Evolutionary conservation across 1,284 basidiomycete species (phyloP).

Genomic region (Coriolopsis trogii): DNA sequence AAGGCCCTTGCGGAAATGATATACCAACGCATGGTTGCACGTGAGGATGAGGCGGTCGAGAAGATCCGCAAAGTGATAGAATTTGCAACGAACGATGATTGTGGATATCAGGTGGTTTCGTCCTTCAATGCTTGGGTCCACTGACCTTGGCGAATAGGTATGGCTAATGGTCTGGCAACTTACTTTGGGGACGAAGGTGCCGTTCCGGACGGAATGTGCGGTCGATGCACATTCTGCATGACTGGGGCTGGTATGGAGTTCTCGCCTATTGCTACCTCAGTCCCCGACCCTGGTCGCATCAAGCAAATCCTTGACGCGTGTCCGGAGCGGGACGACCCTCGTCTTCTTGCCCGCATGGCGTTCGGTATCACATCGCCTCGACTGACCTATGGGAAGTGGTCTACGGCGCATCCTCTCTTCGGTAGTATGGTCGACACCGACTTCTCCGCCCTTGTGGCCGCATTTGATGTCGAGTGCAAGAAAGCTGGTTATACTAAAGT

Average conservation of each 20-base stretch:
- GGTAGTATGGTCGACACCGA: conserved; percentile 45
- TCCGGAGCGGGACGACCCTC: conserved; percentile 52
- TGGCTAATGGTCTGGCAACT: conserved; percentile 44
- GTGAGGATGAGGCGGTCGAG: conserved; percentile 46
- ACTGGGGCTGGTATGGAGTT: conserved; percentile 43
- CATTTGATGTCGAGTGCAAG: conserved; percentile 44
- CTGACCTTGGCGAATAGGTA: too few species aligned
- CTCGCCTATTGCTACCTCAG: conserved; percentile 29
- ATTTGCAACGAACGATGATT: conserved; percentile 48
- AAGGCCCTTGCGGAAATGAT: conserved; percentile 39
- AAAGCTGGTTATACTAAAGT: conserved; percentile 37
- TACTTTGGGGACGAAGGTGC: conserved; percentile 51
- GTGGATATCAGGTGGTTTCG: conserved; percentile 31
- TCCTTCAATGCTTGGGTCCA: too few species aligned
- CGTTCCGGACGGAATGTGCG: conserved; percentile 46
- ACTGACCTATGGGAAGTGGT: conserved; percentile 44
- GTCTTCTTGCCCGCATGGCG: conserved; percentile 50
- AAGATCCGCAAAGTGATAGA: conserved; percentile 46
- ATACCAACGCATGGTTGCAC: conserved; percentile 41
- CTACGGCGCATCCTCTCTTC: conserved; percentile 42
- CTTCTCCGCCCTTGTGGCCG: conserved; percentile 40
- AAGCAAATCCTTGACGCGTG: conserved; percentile 45
- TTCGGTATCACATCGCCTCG: conserved; percentile 52
- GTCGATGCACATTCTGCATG: conserved; percentile 47
- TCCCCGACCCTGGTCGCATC: conserved; percentile 38